Conservation (phyloP, 1,284 basidiomycete species). For the Boletus calvinii region DNA sequence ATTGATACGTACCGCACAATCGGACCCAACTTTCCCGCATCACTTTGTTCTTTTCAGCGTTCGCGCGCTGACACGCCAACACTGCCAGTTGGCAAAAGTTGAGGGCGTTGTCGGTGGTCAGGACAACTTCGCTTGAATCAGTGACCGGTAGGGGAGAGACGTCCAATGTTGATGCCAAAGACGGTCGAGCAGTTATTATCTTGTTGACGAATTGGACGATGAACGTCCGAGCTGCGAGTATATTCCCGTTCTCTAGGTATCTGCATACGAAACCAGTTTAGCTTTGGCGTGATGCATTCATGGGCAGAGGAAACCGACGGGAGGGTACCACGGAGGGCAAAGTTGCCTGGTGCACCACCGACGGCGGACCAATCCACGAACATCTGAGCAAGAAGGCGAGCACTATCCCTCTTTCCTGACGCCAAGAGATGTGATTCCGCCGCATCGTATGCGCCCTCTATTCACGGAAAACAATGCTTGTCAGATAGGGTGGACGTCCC, state of each 20-base stretch:
- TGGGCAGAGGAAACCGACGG: constrained; percentile 54
- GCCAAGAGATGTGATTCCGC: constrained; percentile 83
- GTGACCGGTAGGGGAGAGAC: constrained; percentile 43
- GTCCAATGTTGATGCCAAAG: constrained; percentile 42
- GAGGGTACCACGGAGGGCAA: constrained; percentile 79
- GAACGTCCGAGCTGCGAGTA: constrained; percentile 84
- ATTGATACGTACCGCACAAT: constrained; percentile 79
- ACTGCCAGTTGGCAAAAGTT: constrained; percentile 90
- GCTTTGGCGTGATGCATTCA: background rate
- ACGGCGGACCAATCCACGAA: constrained; percentile 74
- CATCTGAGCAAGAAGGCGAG: constrained; percentile 80
- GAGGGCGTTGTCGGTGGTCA: constrained; percentile 71
- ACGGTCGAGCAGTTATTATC: constrained; percentile 43
- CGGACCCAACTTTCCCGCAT: constrained; percentile 81
- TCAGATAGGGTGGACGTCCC: background rate
- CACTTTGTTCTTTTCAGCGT: constrained; percentile 69
- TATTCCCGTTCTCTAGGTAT: constrained; percentile 84
- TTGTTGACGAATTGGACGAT: constrained; percentile 72
- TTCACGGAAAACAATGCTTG: background rate
- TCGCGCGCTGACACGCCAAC: constrained; percentile 78
- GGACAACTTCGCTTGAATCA: constrained; percentile 60
- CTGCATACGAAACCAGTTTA: constrained; percentile 30
- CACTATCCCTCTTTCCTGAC: constrained; percentile 85
- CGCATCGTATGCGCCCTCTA: constrained; percentile 71
- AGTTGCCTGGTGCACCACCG: constrained; percentile 55